phyloP scores from a whole-genome alignment of 2,329 filamentous ascomycete species.

The Aspergillus glaucus region DNA sequence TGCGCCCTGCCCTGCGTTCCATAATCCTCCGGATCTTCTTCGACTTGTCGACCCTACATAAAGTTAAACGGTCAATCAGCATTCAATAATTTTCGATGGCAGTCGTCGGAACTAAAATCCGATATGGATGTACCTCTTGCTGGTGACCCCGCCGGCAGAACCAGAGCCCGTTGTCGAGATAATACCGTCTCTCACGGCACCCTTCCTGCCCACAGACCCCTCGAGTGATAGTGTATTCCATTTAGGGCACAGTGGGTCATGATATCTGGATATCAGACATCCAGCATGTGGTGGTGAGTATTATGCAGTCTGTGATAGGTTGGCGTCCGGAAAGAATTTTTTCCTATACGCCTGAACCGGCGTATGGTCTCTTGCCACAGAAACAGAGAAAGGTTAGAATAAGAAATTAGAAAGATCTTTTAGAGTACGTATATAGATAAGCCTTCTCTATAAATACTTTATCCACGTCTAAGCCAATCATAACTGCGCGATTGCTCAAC shows the following conservation, averaged over 20 bases:
- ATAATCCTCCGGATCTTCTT: conserved; percentile 63
- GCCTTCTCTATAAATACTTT: too few species aligned
- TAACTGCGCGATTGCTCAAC: too few species aligned
- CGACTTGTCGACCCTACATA: conserved; percentile 37
- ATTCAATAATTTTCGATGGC: neutral
- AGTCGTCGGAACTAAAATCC: neutral
- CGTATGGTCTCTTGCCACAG: too few species aligned
- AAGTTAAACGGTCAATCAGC: neutral
- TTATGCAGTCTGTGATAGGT: neutral
- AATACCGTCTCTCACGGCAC: conserved; percentile 67
- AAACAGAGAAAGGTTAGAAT: too few species aligned
- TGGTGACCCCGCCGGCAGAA: conserved; percentile 78
- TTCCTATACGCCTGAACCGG: neutral
- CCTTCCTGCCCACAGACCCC: conserved; percentile 52
- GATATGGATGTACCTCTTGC: conserved; percentile 54
- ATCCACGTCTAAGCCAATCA: too few species aligned
- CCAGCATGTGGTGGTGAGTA: neutral
- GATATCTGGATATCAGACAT: neutral
- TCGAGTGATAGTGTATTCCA: conserved; percentile 39
- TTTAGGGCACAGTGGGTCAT: conserved; percentile 27
- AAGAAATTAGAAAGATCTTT: too few species aligned
- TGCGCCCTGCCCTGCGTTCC: conserved; percentile 55
- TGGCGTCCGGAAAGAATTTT: neutral
- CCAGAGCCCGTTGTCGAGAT: conserved; percentile 66
- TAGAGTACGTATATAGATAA: too few species aligned